Evolutionary conservation across 2,329 filamentous ascomycete genomes (phyloP).

Genomic region (Colletotrichum sp.): DNA sequence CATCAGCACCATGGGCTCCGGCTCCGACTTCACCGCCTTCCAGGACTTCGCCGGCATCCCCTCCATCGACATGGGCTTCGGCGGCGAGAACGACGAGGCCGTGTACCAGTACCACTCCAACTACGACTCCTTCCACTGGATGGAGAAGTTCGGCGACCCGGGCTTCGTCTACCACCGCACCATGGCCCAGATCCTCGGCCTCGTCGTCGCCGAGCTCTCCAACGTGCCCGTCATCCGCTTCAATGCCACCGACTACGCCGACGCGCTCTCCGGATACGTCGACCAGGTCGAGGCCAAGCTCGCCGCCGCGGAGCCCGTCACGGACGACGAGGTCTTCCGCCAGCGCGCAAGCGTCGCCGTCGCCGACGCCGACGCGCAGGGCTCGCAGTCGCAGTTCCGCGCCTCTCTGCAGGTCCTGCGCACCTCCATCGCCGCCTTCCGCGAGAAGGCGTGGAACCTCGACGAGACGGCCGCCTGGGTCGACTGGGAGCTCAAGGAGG

Average conservation of each 20-base stretch:
- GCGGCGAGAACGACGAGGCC: constrained; percentile 45
- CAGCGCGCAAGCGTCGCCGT: constrained; percentile 23
- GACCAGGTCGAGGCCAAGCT: constrained; percentile 56
- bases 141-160: constrained; percentile 79
- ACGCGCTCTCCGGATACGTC: constrained; percentile 58
- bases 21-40: constrained; percentile 78
- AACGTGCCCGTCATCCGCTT: constrained; percentile 69
- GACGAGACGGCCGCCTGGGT: constrained; percentile 50
- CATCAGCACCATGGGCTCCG: constrained; percentile 72
- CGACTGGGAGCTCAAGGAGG: constrained; percentile 47
- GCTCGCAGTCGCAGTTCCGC: constrained; percentile 44
- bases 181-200: constrained; percentile 68
- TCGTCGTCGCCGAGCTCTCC: constrained; percentile 65
- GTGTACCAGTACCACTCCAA: constrained; percentile 89
- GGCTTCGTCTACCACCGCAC: constrained; percentile 70
- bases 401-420: constrained; percentile 43
- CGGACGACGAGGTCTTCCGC: constrained; percentile 31
- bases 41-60: constrained; percentile 74
- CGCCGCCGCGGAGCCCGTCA: constrained; percentile 28
- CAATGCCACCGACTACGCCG: constrained; percentile 68
- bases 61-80: constrained; percentile 68
- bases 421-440: constrained; percentile 40
- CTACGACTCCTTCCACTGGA: constrained; percentile 91
- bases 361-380: constrained; percentile 26
- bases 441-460: constrained; percentile 45